Conservation (phyloP, 2,329 filamentous ascomycete genomes). For the Hysterium pulicare region DNA sequence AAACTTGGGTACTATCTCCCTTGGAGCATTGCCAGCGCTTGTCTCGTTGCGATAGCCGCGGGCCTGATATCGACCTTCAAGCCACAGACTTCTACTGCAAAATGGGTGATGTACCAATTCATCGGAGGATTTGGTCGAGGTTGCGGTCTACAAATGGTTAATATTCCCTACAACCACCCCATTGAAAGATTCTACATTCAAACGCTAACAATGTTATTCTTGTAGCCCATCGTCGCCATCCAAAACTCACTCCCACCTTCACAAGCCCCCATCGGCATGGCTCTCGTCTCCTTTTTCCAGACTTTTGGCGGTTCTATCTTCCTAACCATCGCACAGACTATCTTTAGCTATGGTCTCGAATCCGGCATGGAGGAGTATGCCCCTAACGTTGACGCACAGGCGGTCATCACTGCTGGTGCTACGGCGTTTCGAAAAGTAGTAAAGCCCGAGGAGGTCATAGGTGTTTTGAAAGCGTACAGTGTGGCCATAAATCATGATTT, state of each 20-base stretch:
- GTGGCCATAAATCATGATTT: conserved; percentile 39
- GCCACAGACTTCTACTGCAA: neutral
- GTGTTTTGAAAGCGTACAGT: conserved; percentile 42
- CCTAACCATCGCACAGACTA: conserved; percentile 24
- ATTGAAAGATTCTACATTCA: neutral
- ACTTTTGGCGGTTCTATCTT: conserved; percentile 29
- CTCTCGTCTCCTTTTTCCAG: conserved; percentile 20
- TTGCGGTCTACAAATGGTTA: neutral
- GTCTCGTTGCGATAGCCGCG: neutral
- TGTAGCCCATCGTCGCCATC: neutral
- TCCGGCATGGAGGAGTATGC: conserved; percentile 28
- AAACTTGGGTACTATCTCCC: neutral
- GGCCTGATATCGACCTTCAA: neutral
- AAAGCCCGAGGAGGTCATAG: conserved; percentile 22
- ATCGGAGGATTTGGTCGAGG: neutral
- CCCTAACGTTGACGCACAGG: conserved; percentile 25
- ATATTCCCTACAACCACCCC: neutral
- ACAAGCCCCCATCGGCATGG: neutral
- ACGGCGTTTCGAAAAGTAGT: conserved; percentile 38
- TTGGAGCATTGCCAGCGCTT: neutral
- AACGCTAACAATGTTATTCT: neutral
- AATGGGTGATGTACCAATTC: neutral
- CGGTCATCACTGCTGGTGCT: conserved; percentile 43
- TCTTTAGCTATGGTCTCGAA: conserved; percentile 36
- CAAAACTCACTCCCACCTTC: neutral